These are phyloP conservation scores for Solanum tarijense DNA, from an alignment of 257 asterid species.

Conservation along the genomic window DNA sequence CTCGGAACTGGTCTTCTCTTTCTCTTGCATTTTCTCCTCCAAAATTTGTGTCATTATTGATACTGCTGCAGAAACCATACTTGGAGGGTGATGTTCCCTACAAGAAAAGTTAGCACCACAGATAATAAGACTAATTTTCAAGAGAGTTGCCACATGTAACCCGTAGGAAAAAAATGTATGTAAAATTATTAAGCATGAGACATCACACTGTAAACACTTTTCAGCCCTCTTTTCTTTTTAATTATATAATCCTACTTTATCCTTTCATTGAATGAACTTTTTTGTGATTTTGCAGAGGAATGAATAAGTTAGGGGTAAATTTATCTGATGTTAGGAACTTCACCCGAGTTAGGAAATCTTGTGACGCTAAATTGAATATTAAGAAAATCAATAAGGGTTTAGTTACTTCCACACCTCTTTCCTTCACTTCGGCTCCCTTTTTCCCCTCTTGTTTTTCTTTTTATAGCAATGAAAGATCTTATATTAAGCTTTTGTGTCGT, in stretches of 20 bases:
- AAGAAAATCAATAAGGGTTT: background rate
- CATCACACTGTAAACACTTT: background rate
- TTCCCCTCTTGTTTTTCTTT: background rate
- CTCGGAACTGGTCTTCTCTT: conserved; percentile 22
- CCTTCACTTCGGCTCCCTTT: background rate
- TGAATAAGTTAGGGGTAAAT: background rate
- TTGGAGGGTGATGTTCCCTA: conserved; percentile 67
- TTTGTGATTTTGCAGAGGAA: background rate
- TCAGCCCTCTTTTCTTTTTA: background rate
- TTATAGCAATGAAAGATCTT: background rate
- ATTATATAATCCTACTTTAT: background rate
- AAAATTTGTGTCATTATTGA: conserved; percentile 47
- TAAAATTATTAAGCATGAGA: background rate
- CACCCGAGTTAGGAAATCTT: background rate
- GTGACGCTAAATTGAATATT: background rate
- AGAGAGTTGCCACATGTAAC: background rate
- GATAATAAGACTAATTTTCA: background rate
- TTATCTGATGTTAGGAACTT: background rate
- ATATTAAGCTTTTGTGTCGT: background rate
- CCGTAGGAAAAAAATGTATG: background rate
- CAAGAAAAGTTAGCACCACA: conserved; percentile 9
- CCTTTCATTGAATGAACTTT: background rate
- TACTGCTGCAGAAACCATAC: conserved; percentile 51
- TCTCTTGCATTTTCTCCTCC: conserved; percentile 29
- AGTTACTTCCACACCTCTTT: background rate